These are phyloP conservation scores for Mucor plumbeus DNA, from an alignment of 371 early-diverging fungal genomes.

Conservation along the genomic window DNA sequence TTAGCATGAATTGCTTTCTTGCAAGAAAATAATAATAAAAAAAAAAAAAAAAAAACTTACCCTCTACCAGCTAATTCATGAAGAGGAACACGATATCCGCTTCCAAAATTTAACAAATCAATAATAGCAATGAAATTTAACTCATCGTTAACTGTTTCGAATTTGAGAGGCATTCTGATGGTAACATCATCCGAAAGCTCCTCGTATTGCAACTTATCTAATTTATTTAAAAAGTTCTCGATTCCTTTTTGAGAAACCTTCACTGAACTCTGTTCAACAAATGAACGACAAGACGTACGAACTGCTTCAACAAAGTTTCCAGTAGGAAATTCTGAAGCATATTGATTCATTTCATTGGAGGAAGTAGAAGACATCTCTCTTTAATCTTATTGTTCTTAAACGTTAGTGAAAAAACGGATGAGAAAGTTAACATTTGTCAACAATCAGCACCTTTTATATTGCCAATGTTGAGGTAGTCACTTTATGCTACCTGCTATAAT, in stretches of 20 bases:
- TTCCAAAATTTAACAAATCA: slow-evolving; percentile 74
- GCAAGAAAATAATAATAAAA: no score
- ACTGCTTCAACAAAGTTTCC: slow-evolving; percentile 42
- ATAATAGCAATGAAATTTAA: slow-evolving; percentile 75
- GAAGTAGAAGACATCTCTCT: no score
- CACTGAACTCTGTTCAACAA: slow-evolving; percentile 35
- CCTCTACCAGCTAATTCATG: slow-evolving; percentile 67
- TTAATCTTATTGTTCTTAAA: no score
- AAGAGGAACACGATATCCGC: slow-evolving; percentile 71
- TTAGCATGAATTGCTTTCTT: background rate
- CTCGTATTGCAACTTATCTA: slow-evolving; percentile 40
- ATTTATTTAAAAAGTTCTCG: slow-evolving; percentile 27
- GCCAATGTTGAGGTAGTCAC: no score
- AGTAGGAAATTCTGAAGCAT: slow-evolving; percentile 24
- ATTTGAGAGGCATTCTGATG: slow-evolving; percentile 74
- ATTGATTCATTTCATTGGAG: slow-evolving; percentile 9
- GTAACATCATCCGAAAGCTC: slow-evolving; percentile 56
- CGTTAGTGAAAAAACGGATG: no score
- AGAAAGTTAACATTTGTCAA: no score
- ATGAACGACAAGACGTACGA: slow-evolving; percentile 38
- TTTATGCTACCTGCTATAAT: no score
- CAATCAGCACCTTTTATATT: no score
- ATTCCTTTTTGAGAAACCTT: slow-evolving; percentile 39
- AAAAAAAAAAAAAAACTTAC: slow-evolving; percentile 31
- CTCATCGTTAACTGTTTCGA: slow-evolving; percentile 73